phyloP scores from a whole-genome alignment of 768 basidiomycete genomes.

The Tricholoma saponaceum region DNA sequence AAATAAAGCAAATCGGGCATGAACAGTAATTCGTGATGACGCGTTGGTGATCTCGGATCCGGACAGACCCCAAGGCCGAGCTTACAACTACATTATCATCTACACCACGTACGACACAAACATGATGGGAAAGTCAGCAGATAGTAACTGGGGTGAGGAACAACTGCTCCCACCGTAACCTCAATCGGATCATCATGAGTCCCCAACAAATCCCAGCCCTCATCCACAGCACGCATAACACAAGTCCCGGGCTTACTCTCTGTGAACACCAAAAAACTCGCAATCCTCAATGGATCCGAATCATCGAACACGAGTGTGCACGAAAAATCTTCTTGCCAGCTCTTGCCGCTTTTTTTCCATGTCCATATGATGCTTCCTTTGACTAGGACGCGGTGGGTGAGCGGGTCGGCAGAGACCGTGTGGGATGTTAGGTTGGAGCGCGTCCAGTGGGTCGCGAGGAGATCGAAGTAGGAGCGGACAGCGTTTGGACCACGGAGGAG shows the following conservation, averaged over 20 bases:
- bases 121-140: too few species aligned
- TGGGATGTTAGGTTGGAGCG: conserved; percentile 26
- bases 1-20: too few species aligned
- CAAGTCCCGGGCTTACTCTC: conserved; percentile 38
- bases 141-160: too few species aligned
- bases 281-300: conserved; percentile 35
- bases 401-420: conserved; percentile 20
- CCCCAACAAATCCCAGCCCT: too few species aligned
- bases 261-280: conserved; percentile 36
- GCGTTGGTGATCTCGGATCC: too few species aligned
- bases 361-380: conserved; percentile 40
- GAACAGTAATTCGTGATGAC: too few species aligned
- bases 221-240: conserved; percentile 41
- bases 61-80: too few species aligned
- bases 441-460: conserved; percentile 41
- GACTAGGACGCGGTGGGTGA: conserved; percentile 26
- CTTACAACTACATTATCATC: too few species aligned
- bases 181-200: too few species aligned
- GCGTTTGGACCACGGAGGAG: conserved; percentile 39
- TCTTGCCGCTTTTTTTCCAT: conserved; percentile 39
- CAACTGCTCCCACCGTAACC: too few species aligned
- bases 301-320: conserved; percentile 41
- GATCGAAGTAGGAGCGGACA: conserved; percentile 46
- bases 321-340: conserved; percentile 43
- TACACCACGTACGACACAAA: too few species aligned